These are phyloP conservation scores for Pecoramyces ruminantium DNA, from an alignment of 192 early-diverging fungal species.

Conservation along the genomic window DNA sequence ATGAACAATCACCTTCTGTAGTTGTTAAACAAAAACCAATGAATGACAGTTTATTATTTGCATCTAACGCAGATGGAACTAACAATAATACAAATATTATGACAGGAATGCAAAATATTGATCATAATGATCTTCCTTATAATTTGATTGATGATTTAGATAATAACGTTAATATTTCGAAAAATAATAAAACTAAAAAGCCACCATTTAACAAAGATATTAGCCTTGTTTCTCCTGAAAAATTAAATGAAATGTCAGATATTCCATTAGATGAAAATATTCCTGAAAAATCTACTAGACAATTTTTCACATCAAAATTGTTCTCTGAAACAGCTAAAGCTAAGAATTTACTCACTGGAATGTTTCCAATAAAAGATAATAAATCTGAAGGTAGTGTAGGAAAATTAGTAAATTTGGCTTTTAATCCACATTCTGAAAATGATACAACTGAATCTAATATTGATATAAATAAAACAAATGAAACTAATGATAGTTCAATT, in stretches of 20 bases:
- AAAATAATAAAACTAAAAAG: background rate
- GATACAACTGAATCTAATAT: background rate
- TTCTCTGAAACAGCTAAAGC: background rate
- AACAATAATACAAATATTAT: background rate
- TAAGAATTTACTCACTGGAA: background rate
- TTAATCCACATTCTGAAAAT: background rate
- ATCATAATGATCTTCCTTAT: background rate
- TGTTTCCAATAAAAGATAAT: background rate
- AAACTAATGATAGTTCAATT: background rate
- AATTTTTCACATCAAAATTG: background rate
- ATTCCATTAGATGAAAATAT: background rate
- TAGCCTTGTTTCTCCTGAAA: background rate
- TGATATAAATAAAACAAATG: background rate
- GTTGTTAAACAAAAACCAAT: background rate
- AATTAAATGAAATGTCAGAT: background rate
- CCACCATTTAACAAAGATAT: background rate
- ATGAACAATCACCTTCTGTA: background rate
- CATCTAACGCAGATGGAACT: background rate
- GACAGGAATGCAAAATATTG: background rate
- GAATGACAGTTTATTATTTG: background rate
- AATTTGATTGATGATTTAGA: background rate
- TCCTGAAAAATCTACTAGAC: background rate
- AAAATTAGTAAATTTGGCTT: background rate
- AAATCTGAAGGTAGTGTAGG: background rate
- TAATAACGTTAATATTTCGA: background rate